These are phyloP conservation scores for Aureobasidium sp. DNA, from an alignment of 2,329 filamentous ascomycete species.

Conservation along the genomic window DNA sequence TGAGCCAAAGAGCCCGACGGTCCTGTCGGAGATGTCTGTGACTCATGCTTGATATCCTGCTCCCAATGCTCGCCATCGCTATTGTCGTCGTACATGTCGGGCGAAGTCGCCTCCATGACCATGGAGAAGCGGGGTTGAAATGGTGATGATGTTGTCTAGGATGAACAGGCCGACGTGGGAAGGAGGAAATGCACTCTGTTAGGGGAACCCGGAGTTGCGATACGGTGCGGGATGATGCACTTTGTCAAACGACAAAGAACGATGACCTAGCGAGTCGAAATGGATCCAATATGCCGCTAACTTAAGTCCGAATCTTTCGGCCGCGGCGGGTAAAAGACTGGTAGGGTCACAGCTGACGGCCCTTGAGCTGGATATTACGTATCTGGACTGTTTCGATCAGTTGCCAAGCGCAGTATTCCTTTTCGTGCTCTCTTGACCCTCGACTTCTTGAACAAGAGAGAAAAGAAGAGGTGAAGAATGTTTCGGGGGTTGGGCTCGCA, in stretches of 20 bases:
- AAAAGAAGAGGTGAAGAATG: not conserved
- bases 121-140: not conserved
- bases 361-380: not conserved
- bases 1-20: conserved; percentile 18
- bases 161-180: not conserved
- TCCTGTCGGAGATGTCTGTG: conserved; percentile 22
- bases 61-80: conserved; percentile 27
- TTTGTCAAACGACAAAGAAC: conserved; percentile 7
- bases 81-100: conserved; percentile 28
- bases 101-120: conserved; percentile 26
- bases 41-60: conserved; percentile 25
- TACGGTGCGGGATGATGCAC: conserved; percentile 7
- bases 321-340: not conserved
- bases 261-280: conserved; percentile 10
- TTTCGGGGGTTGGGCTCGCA: not conserved
- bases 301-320: conserved; percentile 9
- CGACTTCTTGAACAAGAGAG: not conserved
- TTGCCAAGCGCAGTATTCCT: not conserved
- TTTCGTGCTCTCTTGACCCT: not conserved
- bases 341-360: not conserved
- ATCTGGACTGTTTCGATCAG: not conserved
- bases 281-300: conserved; percentile 8
- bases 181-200: not conserved
- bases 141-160: not conserved
- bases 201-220: not conserved